phyloP scores from a whole-genome alignment of 345 rosid genomes.

The Turnera subulata region DNA sequence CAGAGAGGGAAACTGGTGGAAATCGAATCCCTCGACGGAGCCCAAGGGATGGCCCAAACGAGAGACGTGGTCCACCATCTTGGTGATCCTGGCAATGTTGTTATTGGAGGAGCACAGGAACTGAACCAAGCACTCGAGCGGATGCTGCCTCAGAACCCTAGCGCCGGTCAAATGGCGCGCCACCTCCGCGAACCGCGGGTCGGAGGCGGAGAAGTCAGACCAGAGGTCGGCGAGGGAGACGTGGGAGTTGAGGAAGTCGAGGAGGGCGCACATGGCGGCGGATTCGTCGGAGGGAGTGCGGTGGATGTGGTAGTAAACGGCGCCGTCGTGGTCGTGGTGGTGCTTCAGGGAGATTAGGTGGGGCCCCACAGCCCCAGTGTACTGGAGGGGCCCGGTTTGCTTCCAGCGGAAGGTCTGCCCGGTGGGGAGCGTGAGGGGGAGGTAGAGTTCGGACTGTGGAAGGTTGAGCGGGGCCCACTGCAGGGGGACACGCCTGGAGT shows the following conservation, averaged over 20 bases:
- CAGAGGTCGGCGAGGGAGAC: slow-evolving; percentile 56
- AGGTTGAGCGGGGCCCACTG: slow-evolving; percentile 62
- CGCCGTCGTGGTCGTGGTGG: slow-evolving; percentile 42
- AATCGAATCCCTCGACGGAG: slow-evolving; percentile 56
- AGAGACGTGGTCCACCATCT: slow-evolving; percentile 82
- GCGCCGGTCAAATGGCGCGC: slow-evolving; percentile 63
- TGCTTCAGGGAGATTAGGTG: slow-evolving; percentile 73
- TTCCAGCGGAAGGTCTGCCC: slow-evolving; percentile 99
- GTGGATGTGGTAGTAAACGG: slow-evolving; percentile 54
- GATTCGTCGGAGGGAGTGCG: slow-evolving; percentile 33
- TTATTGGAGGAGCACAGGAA: slow-evolving; percentile 92
- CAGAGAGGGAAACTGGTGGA: slow-evolving; percentile 80
- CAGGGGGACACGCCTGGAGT: background rate
- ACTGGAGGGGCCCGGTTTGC: slow-evolving; percentile 62
- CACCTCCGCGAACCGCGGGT: slow-evolving; percentile 62
- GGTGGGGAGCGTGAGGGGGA: slow-evolving; percentile 85
- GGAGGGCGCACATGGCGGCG: slow-evolving; percentile 54
- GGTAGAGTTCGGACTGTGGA: slow-evolving; percentile 54
- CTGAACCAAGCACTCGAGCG: slow-evolving; percentile 84
- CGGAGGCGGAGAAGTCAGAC: slow-evolving; percentile 58
- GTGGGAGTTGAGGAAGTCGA: slow-evolving; percentile 64
- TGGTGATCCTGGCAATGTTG: slow-evolving; percentile 77
- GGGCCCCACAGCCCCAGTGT: slow-evolving; percentile 70
- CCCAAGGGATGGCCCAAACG: slow-evolving; percentile 65
- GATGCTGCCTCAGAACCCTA: slow-evolving; percentile 89